Base-by-base conservation (phyloP, 2,329 filamentous ascomycete genomes). In the Alternaria ventricosa region DNA sequence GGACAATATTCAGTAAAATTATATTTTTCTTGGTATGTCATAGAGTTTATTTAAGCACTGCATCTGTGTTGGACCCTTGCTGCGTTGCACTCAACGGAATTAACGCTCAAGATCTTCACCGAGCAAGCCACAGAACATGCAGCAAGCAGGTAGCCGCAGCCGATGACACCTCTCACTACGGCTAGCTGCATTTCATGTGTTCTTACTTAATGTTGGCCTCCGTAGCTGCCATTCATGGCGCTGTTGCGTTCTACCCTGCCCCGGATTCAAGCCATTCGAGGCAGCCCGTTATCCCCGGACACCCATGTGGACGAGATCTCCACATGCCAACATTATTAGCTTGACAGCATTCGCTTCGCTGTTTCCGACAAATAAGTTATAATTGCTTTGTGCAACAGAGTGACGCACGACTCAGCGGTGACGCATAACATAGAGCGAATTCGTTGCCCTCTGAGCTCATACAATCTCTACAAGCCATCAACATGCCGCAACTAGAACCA, bases 401-500 rank as follows among this genome's bases (percentile, higher is more conserved):
- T 30, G 30, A 30, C 28, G 27, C 47, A 33, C 18, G 0, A 47
- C 47, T 13, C 12, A 28, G 47, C 47, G 23, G n/a, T n/a, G 43
- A 27, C 27, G 23, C 36, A 28, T 55, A 18, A 44, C 54, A 49
- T 18, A 22, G 5, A 18, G 9, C 25, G 27, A 28, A 22, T 30
- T 22, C 15, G 10, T 33, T 36, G 28, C n/a, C 20, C 25, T 20
- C 22, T 22, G 23, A 13, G 13, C n/a, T 43, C 30, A 22, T 41
- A 11, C 28, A 46, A 15, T 27, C 30, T n/a, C 30, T 33, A 44
- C 41, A 28, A 23, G 11, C 44, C 57, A 28, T 18, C 63, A 59
- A 28, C 46, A 72, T 72, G 71, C n/a, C 56, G 13, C 50, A 46
- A 25, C 50, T 27, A 12, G 33, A 56, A 15, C 47, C 51, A 22